Conservation (phyloP, 192 early-diverging fungal genomes). For the Glomus cerebriforme region DNA sequence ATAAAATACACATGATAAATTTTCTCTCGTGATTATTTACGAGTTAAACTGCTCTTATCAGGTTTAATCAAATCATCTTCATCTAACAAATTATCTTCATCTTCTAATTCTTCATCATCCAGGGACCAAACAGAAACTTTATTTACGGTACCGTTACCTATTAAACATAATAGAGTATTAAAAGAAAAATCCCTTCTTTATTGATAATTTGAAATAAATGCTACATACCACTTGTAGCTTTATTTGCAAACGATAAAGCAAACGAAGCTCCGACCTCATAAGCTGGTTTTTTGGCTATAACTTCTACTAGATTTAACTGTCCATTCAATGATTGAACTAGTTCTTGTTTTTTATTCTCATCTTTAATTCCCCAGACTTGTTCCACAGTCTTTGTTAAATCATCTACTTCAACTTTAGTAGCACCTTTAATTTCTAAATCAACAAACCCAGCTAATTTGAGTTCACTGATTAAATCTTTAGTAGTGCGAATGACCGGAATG, state of each 20-base stretch:
- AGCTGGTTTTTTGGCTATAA: slow-evolving; percentile 71
- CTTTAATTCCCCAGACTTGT: slow-evolving; percentile 57
- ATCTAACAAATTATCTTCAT: slow-evolving; percentile 86
- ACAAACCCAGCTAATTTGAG: slow-evolving; percentile 88
- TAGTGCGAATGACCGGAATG: slow-evolving; percentile 57
- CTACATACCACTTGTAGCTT: slow-evolving; percentile 39
- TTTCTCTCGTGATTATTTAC: slow-evolving; percentile 38
- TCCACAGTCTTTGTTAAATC: slow-evolving; percentile 49
- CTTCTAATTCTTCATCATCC: slow-evolving; percentile 75
- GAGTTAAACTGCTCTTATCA: slow-evolving; percentile 56
- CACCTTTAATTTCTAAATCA: slow-evolving; percentile 50
- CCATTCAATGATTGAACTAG: slow-evolving; percentile 43
- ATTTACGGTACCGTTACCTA: slow-evolving; percentile 39
- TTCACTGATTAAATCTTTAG: slow-evolving; percentile 62
- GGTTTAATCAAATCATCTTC: slow-evolving; percentile 81
- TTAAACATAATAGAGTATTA: slow-evolving; percentile 21
- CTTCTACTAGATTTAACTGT: slow-evolving; percentile 50
- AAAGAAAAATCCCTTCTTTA: neutral
- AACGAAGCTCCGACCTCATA: slow-evolving; percentile 88
- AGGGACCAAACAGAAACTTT: slow-evolving; percentile 72
- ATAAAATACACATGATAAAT: neutral
- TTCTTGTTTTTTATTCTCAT: slow-evolving; percentile 40
- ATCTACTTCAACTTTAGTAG: slow-evolving; percentile 46
- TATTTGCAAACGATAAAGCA: slow-evolving; percentile 79
- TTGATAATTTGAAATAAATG: neutral